phyloP scores from a whole-genome alignment of 352 stramenopile genomes.

The Phytopythium oedochilum region DNA sequence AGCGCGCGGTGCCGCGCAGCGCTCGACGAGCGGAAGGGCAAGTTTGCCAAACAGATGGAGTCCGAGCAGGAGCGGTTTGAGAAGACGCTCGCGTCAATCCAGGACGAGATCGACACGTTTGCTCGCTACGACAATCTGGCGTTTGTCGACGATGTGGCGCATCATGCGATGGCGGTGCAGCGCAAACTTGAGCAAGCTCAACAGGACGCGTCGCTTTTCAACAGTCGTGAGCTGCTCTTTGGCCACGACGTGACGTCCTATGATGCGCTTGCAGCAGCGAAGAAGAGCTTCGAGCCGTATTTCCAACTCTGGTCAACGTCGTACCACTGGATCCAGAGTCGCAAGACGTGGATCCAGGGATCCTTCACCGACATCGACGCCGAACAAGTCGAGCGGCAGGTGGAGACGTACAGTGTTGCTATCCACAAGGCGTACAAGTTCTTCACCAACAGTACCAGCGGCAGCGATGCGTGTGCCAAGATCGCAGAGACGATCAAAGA shows the following conservation, averaged over 20 bases:
- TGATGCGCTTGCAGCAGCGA: constrained; percentile 70
- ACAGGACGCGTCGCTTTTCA: constrained; percentile 90
- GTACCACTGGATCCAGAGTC: constrained; percentile 89
- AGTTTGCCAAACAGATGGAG: constrained; percentile 92
- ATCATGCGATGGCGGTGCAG: constrained; percentile 84
- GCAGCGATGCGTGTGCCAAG: constrained; percentile 81
- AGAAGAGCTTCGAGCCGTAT: constrained; percentile 95
- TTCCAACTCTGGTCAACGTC: constrained; percentile 89
- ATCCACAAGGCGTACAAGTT: constrained; percentile 93
- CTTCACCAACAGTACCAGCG: constrained; percentile 77
- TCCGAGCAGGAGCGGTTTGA: constrained; percentile 92
- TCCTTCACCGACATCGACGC: constrained; percentile 90
- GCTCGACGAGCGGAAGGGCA: constrained; percentile 78
- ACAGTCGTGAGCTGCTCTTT: constrained; percentile 90
- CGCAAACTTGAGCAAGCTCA: constrained; percentile 87
- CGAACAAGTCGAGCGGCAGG: constrained; percentile 90
- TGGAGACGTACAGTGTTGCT: constrained; percentile 76
- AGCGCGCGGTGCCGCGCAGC: constrained; percentile 69
- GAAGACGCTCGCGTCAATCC: constrained; percentile 70
- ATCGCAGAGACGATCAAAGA: constrained; percentile 91
- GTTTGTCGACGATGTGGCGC: constrained; percentile 84
- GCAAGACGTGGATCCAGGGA: constrained; percentile 90
- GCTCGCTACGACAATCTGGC: constrained; percentile 83
- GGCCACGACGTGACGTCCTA: constrained; percentile 89
- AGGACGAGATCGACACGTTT: constrained; percentile 90